Evolutionary conservation across 2,329 filamentous ascomycete species (phyloP).

Genomic region (Fusarium decemcellulare): DNA sequence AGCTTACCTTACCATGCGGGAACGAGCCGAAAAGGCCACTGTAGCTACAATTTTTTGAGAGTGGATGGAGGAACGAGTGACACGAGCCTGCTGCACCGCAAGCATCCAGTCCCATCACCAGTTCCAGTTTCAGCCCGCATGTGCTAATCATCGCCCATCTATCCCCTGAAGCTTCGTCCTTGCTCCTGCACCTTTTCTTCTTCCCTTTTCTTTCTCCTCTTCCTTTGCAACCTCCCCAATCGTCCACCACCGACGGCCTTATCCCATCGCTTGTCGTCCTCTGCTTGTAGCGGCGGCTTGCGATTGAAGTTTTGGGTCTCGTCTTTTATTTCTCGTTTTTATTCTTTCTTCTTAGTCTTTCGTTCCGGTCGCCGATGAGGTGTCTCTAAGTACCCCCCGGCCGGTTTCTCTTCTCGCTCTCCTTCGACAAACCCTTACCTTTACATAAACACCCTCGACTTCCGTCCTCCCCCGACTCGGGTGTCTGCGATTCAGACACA

Average conservation of each 20-base stretch:
- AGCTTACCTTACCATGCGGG: conserved; percentile 16
- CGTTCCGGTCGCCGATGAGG: conserved; percentile 39
- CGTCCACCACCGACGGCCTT: conserved; percentile 20
- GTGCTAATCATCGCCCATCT: conserved; percentile 33
- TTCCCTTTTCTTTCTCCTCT: conserved; percentile 31
- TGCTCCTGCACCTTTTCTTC: conserved; percentile 29
- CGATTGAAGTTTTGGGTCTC: conserved; percentile 36
- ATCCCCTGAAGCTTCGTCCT: conserved; percentile 47
- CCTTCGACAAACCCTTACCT: conserved; percentile 22
- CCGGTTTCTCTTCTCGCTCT: conserved; percentile 36
- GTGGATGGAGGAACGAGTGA: conserved; percentile 12
- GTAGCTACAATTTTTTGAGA: conserved; percentile 54
- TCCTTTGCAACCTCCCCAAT: conserved; percentile 30
- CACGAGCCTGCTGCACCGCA: conserved; percentile 33
- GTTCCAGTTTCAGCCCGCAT: conserved; percentile 39
- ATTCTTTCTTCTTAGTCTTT: conserved; percentile 27
- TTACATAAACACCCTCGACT: conserved; percentile 18
- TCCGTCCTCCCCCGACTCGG: conserved; percentile 19
- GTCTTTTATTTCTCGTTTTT: conserved; percentile 31
- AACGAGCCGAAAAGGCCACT: conserved; percentile 53
- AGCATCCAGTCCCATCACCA: conserved; percentile 33
- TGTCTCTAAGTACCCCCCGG: conserved; percentile 37
- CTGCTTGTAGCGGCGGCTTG: conserved; percentile 33
- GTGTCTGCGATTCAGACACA: conserved; percentile 25
- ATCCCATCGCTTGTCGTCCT: conserved; percentile 27